These are phyloP conservation scores for Ceraceosorus guamensis DNA, from an alignment of 1,284 basidiomycete species.

Conservation along the genomic window DNA sequence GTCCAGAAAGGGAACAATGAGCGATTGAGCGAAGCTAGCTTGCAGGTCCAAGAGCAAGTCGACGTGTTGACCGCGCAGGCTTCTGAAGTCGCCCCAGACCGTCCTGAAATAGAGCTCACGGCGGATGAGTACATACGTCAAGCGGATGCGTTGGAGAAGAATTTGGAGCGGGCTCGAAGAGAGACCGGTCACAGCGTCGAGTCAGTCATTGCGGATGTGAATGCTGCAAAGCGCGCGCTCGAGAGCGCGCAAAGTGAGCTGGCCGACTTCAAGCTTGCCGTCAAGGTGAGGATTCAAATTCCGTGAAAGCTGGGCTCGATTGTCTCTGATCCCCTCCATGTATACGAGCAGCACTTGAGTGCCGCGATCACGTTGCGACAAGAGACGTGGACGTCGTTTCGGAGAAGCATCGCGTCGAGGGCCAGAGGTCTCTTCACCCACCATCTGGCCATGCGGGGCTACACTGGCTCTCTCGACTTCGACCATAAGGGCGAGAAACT, in stretches of 20 bases:
- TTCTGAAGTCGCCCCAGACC: background rate
- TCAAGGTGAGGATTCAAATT: background rate
- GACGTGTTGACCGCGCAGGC: background rate
- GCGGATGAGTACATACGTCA: no score
- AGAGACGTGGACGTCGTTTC: slow-evolving; percentile 75
- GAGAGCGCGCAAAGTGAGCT: slow-evolving; percentile 63
- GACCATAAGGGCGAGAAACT: slow-evolving; percentile 67
- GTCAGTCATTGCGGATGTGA: slow-evolving; percentile 53
- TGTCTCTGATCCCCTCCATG: no score
- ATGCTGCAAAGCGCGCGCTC: slow-evolving; percentile 59
- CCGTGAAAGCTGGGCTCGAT: no score
- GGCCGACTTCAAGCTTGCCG: slow-evolving; percentile 46
- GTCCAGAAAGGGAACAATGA: slow-evolving; percentile 52
- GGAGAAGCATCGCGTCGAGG: slow-evolving; percentile 72
- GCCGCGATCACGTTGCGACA: slow-evolving; percentile 62
- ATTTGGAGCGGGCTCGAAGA: background rate
- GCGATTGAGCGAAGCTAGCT: slow-evolving; percentile 59
- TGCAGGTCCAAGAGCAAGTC: slow-evolving; percentile 37
- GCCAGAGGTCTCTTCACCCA: slow-evolving; percentile 74
- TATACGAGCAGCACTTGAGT: slow-evolving; percentile 19
- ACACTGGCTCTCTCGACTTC: slow-evolving; percentile 56
- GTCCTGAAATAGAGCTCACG: background rate
- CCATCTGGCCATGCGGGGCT: slow-evolving; percentile 72
- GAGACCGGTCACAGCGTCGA: slow-evolving; percentile 1
- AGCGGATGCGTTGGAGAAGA: no score